Evolutionary conservation across 345 rosid species (phyloP), one percentile per base, ranked within the genome.

Genomic region (Ceriops tagal): DNA sequence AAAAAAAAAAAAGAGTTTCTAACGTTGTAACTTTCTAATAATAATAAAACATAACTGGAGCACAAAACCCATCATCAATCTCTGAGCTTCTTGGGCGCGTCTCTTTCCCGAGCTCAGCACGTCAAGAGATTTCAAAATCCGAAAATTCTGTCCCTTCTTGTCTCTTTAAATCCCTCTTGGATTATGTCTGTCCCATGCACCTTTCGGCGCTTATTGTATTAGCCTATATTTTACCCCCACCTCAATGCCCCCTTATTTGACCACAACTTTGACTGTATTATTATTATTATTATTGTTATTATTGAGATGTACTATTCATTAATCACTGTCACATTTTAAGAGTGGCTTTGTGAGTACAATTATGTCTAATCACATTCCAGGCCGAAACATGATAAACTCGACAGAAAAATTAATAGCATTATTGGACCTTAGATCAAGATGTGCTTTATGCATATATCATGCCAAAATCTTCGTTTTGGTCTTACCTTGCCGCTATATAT

Each of bases 201-300:
- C 87, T 84, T 84, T 84, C 85, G 85, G 87, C 87, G 87, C 82
- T 67, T 67, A 58, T 66, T 69, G 13, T 71, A 24, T 24, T 24
- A 62, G 73, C 61, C 60, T 64, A 15, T 3, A 43, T 43, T 1
- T 65, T 16, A 3, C 31, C 65, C 56, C 72, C 81, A 62, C 43
- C 73, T 49, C 63, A 30, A 21, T 35, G 55, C 5, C 58, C 24
- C 71, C 26, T 15, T 20, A 22, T 72, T 77, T 79, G 79, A 76
- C 84, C 71, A 26, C 24, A 27, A 13, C 61, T 78, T 80, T 80
- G 79, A 80, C 84, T 61, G 3, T 22, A 26, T 56, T 56, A 56
- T 59, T 55, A 0, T 55, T 26, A 24, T 24, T 24, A 24, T 24
- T 24, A 24, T 24, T 22, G 19, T 56, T 56, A 56, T 59, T 55